A percentile compares a stretch with the other conserved stretches of the same genome.
These are phyloP conservation scores for Fraxinus quadrangulata DNA, from an alignment of 257 asterid species.

Conservation along the genomic window DNA sequence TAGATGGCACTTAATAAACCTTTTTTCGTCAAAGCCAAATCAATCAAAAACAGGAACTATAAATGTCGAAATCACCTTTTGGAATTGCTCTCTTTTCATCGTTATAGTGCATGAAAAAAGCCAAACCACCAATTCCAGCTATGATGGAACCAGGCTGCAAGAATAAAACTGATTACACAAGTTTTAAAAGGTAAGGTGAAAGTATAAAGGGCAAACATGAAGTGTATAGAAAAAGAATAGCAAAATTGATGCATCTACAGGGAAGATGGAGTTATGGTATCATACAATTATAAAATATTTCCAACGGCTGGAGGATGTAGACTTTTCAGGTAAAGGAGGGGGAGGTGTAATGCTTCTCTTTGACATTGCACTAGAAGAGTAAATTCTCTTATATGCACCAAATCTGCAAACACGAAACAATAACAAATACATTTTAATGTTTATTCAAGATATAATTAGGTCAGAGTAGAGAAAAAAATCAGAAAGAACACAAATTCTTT, in stretches of 20 bases:
- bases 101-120: slow-evolving; percentile 60
- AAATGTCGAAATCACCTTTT: slow-evolving; percentile 54
- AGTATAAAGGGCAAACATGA: slow-evolving; percentile 17
- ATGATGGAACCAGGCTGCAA: slow-evolving; percentile 81
- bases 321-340: slow-evolving; percentile 37
- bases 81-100: slow-evolving; percentile 89
- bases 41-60: neutral
- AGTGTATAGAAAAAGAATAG: slow-evolving; percentile 19
- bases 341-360: slow-evolving; percentile 28
- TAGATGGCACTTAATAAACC: neutral
- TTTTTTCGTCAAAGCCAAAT: neutral
- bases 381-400: slow-evolving; percentile 40
- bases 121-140: slow-evolving; percentile 76
- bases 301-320: slow-evolving; percentile 49
- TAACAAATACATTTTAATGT: slow-evolving; percentile 2
- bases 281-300: slow-evolving; percentile 59
- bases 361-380: slow-evolving; percentile 38
- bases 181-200: slow-evolving; percentile 26
- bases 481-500: slow-evolving; percentile 10
- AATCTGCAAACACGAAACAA: slow-evolving; percentile 31
- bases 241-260: slow-evolving; percentile 18
- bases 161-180: slow-evolving; percentile 45
- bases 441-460: neutral
- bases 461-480: neutral
- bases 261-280: slow-evolving; percentile 33